Conservation (phyloP, 441 rosid genomes). For the Populus trichocarpa region DNA sequence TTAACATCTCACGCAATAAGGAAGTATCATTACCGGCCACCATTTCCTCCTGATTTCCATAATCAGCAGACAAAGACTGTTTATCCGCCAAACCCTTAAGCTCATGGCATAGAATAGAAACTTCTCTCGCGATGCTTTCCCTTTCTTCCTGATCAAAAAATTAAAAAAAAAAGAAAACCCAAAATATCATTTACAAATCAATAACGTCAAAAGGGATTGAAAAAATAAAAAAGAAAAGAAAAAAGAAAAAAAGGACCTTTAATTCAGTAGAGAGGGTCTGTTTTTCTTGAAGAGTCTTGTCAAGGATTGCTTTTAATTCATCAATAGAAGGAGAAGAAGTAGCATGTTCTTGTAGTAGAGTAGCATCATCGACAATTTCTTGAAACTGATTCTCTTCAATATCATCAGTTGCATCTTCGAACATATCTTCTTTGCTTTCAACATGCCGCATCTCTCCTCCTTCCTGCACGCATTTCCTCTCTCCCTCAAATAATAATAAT, state of each 20-base stretch:
- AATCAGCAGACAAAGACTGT: slow-evolving; percentile 23
- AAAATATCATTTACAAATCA: not conserved
- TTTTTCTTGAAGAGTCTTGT: slow-evolving; percentile 38
- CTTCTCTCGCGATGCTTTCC: slow-evolving; percentile 42
- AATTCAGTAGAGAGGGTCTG: slow-evolving; percentile 32
- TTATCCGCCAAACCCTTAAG: slow-evolving; percentile 36
- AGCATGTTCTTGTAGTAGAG: not conserved
- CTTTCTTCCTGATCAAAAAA: slow-evolving; percentile 46
- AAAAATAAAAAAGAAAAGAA: not conserved
- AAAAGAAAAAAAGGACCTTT: slow-evolving; percentile 32
- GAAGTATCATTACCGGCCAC: not conserved
- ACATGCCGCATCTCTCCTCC: slow-evolving; percentile 17
- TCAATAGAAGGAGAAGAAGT: slow-evolving; percentile 26
- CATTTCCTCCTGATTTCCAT: slow-evolving; percentile 10
- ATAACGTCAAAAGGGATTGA: slow-evolving; percentile 8
- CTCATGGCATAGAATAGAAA: slow-evolving; percentile 39
- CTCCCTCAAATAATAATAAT: not conserved
- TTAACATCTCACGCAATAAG: slow-evolving; percentile 30
- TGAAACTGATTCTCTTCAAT: slow-evolving; percentile 18
- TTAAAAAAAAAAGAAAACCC: not conserved
- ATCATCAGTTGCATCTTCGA: slow-evolving; percentile 86
- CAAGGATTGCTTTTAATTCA: slow-evolving; percentile 27
- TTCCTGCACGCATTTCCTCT: slow-evolving; percentile 7
- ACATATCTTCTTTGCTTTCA: slow-evolving; percentile 82
- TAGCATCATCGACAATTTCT: slow-evolving; percentile 27